A percentile compares a stretch with the other conserved stretches of the same genome.
Conservation (phyloP, 1,284 basidiomycete species). For the Cutaneotrichosporon arboriforme region DNA sequence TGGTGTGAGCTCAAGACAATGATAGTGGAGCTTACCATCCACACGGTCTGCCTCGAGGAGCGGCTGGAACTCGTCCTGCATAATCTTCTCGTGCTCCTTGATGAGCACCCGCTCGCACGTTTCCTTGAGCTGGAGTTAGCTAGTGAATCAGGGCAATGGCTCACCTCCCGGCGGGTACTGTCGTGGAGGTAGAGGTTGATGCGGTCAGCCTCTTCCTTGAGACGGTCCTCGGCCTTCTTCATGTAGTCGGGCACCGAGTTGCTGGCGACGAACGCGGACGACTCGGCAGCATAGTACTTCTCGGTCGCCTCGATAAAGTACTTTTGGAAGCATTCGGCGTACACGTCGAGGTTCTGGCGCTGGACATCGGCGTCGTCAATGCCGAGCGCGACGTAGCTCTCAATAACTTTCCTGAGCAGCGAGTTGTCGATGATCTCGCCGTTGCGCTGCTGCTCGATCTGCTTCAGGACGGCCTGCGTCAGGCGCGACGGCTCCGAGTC, state of each 20-base stretch:
- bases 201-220: conserved; percentile 91
- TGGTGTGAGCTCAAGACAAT: conserved; percentile 12
- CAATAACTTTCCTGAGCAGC: conserved; percentile 91
- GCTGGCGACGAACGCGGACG: conserved; percentile 78
- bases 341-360: conserved; percentile 67
- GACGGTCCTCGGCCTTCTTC: conserved; percentile 87
- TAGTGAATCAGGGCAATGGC: conserved; percentile 15
- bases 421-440: conserved; percentile 91
- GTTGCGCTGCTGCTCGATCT: conserved; percentile 89
- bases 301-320: conserved; percentile 87
- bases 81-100: conserved; percentile 73
- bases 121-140: conserved; percentile 59
- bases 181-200: conserved; percentile 92
- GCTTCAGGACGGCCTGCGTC: conserved; percentile 77
- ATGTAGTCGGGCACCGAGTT: conserved; percentile 95
- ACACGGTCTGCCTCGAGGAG: conserved; percentile 89
- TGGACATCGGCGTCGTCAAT: conserved; percentile 73
- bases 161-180: conserved; percentile 67
- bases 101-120: conserved; percentile 93
- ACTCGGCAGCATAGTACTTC: conserved; percentile 86
- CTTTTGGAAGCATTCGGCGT: conserved; percentile 83
- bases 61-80: conserved; percentile 93
- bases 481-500: conserved; percentile 66
- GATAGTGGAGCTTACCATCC: conserved; percentile 51
- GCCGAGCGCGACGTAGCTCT: conserved; percentile 93